Percentiles rank a stretch among this genome's conserved stretches.
phyloP scores from a whole-genome alignment of 257 asterid species.

The Nicotiana benthamiana region DNA sequence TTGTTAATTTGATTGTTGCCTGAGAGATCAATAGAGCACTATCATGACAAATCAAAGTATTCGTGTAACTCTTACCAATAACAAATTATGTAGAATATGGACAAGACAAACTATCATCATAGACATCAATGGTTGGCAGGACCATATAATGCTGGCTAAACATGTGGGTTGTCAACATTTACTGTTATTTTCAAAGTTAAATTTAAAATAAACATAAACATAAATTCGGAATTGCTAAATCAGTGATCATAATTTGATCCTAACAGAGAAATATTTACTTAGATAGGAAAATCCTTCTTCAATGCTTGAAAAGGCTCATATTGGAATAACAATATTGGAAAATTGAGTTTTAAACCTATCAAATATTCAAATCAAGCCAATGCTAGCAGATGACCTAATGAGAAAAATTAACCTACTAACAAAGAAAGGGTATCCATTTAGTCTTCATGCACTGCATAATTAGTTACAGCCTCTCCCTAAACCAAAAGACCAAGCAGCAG shows the following conservation, averaged over 20 bases:
- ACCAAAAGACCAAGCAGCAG: neutral
- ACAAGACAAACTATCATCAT: neutral
- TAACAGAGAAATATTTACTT: neutral
- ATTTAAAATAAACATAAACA: neutral
- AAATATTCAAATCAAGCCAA: neutral
- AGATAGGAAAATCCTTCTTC: constrained; percentile 1
- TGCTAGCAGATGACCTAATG: neutral
- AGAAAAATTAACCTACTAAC: neutral
- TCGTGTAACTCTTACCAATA: neutral
- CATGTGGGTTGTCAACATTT: neutral
- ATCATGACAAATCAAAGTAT: neutral
- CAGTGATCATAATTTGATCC: neutral
- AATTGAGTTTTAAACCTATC: neutral
- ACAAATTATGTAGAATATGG: neutral
- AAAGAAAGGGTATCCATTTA: neutral
- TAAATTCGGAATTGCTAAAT: neutral
- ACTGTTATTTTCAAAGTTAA: neutral
- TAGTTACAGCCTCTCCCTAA: neutral
- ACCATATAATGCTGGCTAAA: neutral
- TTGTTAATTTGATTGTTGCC: neutral
- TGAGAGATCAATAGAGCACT: neutral
- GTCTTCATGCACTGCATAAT: neutral
- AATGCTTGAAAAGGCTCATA: neutral
- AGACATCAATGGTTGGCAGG: neutral
- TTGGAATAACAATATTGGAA: neutral